Evolutionary conservation across 2,329 filamentous ascomycete species (phyloP), one percentile per base, ranked within the genome.

Genomic region (Pestalotiopsis sp.): DNA sequence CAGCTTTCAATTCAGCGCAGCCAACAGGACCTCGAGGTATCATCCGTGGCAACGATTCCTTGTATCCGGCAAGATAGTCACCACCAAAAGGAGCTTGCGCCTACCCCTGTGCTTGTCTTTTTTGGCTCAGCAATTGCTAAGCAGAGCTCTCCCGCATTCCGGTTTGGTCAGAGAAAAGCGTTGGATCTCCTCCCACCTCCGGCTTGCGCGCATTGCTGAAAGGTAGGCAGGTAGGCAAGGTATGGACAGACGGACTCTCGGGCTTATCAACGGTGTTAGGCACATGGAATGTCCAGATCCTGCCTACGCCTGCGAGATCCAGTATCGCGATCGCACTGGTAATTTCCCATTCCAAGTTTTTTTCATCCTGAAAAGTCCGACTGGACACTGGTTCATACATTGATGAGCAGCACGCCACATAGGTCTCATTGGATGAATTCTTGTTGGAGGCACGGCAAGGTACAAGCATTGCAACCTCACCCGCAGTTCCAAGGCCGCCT

Each of bases 261-360:
- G 61, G 61, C 61, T 64, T 64, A 52, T 52, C 45, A n/a, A 52
- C 61, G 61, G 61, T 64, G 38, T 64, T 66, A 57, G n/a, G 20
- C 23, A 13, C 57, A 13, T 66, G 41, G 31, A 49, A 56, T 27
- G 41, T 27, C 49, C 63, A 36, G 31, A 66, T n/a, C 57, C 49
- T 31, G 63, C 23, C 41, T 27, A 20, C 23, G 25, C 63, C 41
- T 56, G 63, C 63, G 52, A 56, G 36, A 57, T 31, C 20, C 45
- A 38, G 63, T 66, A 36, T 58, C 63, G 45, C 63, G 52, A 36
- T 38, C 45, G 31, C 25, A 27, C 36, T 41, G 20, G 23, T 66
- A 66, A 66, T 66, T 66, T 66, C 64, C 64, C 39, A 52, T 66
- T 66, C 64, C 64, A 66, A 66, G 64, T 66, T 66, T 66, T 66